phyloP scores from a whole-genome alignment of 202 grass and related monocot species.

The Bolboschoenoplectus hybrid region DNA sequence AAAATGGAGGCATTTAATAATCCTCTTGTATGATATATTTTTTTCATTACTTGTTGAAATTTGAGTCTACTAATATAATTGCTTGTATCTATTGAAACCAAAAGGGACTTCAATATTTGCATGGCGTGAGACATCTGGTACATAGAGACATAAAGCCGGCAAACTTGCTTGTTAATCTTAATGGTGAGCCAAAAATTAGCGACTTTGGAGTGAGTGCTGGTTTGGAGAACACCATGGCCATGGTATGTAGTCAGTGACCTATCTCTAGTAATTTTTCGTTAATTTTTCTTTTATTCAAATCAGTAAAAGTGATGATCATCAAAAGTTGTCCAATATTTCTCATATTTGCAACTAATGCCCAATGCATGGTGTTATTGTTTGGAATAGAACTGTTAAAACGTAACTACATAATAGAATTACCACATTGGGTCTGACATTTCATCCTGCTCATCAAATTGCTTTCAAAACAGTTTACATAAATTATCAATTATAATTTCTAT shows the following conservation, averaged over 20 bases:
- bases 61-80: slow-evolving; percentile 3
- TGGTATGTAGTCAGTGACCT: slow-evolving; percentile 57
- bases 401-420: not conserved
- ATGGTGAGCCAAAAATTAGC: slow-evolving; percentile 84
- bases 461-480: not conserved
- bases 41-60: slow-evolving; percentile 35
- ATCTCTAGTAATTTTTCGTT: not conserved
- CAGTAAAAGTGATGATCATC: not conserved
- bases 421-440: not conserved
- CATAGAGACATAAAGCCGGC: slow-evolving; percentile 99
- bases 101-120: slow-evolving; percentile 86
- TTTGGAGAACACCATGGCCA: slow-evolving; percentile 94
- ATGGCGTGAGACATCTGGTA: slow-evolving; percentile 84
- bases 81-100: slow-evolving; percentile 1
- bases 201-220: slow-evolving; percentile 93
- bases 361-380: slow-evolving; percentile 10
- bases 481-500: slow-evolving; percentile 11
- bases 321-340: not conserved
- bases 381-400: not conserved
- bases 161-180: slow-evolving; percentile 93
- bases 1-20: not conserved
- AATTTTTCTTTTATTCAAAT: not conserved
- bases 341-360: not conserved
- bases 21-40: not conserved
- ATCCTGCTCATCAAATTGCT: not conserved